Percentiles rank a stretch among this genome's conserved stretches.
phyloP scores from a whole-genome alignment of 78 protist genomes.

The Dictyostelium capitatum region DNA sequence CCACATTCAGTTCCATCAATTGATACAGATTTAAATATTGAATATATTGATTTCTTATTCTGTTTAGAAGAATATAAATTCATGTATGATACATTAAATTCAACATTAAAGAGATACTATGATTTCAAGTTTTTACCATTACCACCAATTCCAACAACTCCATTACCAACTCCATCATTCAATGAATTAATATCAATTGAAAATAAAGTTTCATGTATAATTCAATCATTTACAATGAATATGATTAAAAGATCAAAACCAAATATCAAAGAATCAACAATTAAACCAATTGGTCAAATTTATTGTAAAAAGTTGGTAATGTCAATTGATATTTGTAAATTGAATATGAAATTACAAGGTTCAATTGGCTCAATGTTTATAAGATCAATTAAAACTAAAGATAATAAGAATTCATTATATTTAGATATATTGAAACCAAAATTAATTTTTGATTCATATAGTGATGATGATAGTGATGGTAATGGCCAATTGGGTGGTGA shows the following conservation, averaged over 20 bases:
- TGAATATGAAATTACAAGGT: neutral
- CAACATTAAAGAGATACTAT: constrained; percentile 36
- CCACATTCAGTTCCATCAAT: constrained; percentile 4
- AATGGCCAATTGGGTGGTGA: neutral
- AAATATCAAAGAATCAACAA: neutral
- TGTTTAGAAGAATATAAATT: constrained; percentile 20
- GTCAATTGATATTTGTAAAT: neutral
- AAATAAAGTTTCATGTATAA: neutral
- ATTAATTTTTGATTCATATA: neutral
- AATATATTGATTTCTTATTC: constrained; percentile 12
- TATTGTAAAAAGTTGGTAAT: neutral
- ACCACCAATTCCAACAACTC: neutral
- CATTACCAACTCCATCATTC: neutral
- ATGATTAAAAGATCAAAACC: constrained; percentile 11
- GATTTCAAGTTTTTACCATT: constrained; percentile 51
- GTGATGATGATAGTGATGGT: neutral
- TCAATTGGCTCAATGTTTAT: neutral
- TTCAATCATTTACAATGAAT: constrained; percentile 1
- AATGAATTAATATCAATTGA: constrained; percentile 13
- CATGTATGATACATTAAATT: constrained; percentile 46
- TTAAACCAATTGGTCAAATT: constrained; percentile 11
- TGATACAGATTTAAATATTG: neutral
- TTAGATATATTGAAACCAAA: constrained; percentile 18
- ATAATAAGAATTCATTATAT: constrained; percentile 6
- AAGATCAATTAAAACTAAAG: constrained; percentile 12